A percentile compares a stretch with the other conserved stretches of the same genome.
Conservation (phyloP, 768 basidiomycete genomes). For the Lactarius akahatsu region DNA sequence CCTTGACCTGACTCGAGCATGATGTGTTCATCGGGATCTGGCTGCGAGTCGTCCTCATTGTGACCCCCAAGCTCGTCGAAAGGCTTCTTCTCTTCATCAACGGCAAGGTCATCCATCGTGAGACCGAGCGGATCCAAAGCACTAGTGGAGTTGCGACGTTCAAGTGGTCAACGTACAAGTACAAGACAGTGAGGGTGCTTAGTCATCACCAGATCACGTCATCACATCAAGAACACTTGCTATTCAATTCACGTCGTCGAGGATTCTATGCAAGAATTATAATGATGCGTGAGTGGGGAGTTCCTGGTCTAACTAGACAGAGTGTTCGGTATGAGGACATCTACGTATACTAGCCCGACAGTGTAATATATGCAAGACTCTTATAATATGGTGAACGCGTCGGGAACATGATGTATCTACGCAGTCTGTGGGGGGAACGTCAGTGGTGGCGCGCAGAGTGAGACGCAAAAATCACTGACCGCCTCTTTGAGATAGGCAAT, state of each 20-base stretch:
- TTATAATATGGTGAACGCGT: conserved; percentile 23
- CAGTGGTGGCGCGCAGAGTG: background rate
- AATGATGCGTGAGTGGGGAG: conserved; percentile 17
- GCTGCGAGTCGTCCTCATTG: conserved; percentile 62
- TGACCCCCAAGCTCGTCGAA: conserved; percentile 54
- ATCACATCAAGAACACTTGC: background rate
- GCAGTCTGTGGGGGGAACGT: conserved; percentile 31
- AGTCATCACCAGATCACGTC: background rate
- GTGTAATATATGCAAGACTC: conserved; percentile 30
- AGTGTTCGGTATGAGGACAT: conserved; percentile 30
- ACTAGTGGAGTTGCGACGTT: no score
- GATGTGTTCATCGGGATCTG: conserved; percentile 80
- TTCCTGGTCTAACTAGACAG: conserved; percentile 9
- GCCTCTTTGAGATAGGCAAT: conserved; percentile 78
- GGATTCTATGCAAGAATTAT: conserved; percentile 11
- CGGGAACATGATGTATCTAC: conserved; percentile 27
- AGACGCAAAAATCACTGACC: conserved; percentile 43
- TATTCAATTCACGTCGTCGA: background rate
- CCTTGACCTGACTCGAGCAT: conserved; percentile 75
- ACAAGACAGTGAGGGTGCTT: background rate
- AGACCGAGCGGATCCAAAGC: background rate
- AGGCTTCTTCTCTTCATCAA: conserved; percentile 69
- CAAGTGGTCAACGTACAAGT: background rate
- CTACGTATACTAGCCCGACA: conserved; percentile 39
- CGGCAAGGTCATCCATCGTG: conserved; percentile 32